Evolutionary conservation across 352 stramenopile species (phyloP).

Genomic region (Phytophthora pseudosyringae): DNA sequence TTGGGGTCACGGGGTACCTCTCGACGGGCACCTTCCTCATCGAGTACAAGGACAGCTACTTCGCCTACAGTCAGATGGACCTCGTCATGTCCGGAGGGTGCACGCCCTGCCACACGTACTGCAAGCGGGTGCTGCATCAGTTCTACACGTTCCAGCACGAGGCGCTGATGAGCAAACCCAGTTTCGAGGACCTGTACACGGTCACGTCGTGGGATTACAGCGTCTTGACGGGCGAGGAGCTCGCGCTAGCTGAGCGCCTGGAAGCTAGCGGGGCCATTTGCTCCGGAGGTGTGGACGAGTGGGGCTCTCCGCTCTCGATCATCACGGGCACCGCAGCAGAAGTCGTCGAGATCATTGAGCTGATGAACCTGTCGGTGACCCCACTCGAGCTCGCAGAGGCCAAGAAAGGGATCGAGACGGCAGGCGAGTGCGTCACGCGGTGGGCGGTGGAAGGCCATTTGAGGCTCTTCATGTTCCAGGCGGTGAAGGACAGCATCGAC

Average conservation of each 20-base stretch:
- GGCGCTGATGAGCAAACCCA: constrained; percentile 36
- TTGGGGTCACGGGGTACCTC: constrained; percentile 29
- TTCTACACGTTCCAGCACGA: constrained; percentile 23
- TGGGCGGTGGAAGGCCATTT: constrained; percentile 14
- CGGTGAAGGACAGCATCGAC: constrained; percentile 29
- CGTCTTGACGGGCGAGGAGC: constrained; percentile 8
- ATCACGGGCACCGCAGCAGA: constrained; percentile 23
- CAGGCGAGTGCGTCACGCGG: constrained; percentile 21
- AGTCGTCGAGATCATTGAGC: constrained; percentile 23
- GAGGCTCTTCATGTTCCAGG: constrained; percentile 37
- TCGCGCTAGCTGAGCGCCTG: constrained; percentile 19
- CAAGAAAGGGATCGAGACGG: constrained; percentile 19
- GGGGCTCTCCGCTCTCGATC: constrained; percentile 31
- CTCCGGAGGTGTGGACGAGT: constrained; percentile 34
- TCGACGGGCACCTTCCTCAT: constrained; percentile 35
- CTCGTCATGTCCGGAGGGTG: constrained; percentile 35
- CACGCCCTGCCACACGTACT: constrained; percentile 23
- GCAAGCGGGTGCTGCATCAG: constrained; percentile 22
- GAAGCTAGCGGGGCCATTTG: constrained; percentile 35
- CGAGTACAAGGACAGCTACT: constrained; percentile 42
- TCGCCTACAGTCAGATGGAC: constrained; percentile 38
- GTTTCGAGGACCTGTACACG: constrained; percentile 31
- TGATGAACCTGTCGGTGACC: constrained; percentile 22
- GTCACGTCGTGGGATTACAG: constrained; percentile 33
- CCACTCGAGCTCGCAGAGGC: constrained; percentile 22